phyloP scores from a whole-genome alignment of 2,329 filamentous ascomycete genomes.

The Sclerotinia subarctica region DNA sequence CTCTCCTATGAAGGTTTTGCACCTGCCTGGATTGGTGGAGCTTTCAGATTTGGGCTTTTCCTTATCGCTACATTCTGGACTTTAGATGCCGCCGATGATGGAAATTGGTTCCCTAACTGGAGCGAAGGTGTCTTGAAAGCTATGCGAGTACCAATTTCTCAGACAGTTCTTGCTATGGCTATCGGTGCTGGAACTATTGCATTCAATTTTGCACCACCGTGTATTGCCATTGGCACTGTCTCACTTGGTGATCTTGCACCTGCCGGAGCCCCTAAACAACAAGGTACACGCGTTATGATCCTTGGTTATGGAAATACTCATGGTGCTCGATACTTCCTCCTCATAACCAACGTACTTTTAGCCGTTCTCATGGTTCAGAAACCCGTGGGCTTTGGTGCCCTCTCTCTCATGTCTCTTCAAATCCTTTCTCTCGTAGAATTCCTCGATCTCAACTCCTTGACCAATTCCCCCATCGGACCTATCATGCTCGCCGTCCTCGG shows the following conservation, averaged over 20 bases:
- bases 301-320: conserved; percentile 92
- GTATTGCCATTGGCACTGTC: conserved; percentile 65
- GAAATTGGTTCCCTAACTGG: conserved; percentile 66
- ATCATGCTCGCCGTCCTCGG: conserved; percentile 83
- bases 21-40: conserved; percentile 77
- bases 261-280: conserved; percentile 34
- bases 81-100: conserved; percentile 84
- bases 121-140: conserved; percentile 65
- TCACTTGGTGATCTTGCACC: conserved; percentile 29
- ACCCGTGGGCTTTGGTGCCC: conserved; percentile 85
- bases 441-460: conserved; percentile 57
- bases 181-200: conserved; percentile 81
- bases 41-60: conserved; percentile 72
- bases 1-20: conserved; percentile 86
- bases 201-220: conserved; percentile 82
- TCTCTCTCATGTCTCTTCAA: conserved; percentile 83
- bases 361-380: conserved; percentile 81
- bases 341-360: conserved; percentile 74
- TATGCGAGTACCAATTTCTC: conserved; percentile 72
- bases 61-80: conserved; percentile 82
- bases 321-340: conserved; percentile 82
- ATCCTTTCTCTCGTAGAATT: conserved; percentile 73
- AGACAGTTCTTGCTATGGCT: conserved; percentile 73
- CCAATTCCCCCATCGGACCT: conserved; percentile 73
- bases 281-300: conserved; percentile 64